A percentile compares a stretch with the other conserved stretches of the same genome.
Conservation (phyloP, 2,329 filamentous ascomycete genomes). For the Aspergillus transmontanensis region DNA sequence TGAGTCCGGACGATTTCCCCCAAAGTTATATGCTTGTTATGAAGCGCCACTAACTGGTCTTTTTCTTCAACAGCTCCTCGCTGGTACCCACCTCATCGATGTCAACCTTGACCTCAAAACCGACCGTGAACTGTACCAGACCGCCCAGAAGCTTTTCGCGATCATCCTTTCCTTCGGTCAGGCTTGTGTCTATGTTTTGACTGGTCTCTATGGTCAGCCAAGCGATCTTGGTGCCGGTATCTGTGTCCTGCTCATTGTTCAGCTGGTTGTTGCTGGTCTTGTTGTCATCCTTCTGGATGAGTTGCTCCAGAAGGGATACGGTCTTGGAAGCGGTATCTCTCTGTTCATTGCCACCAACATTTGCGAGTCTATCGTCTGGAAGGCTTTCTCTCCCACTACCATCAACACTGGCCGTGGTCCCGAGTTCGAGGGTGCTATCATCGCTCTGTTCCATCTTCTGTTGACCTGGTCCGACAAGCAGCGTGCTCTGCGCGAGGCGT, state of each 20-base stretch:
- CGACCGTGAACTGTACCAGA: slow-evolving; percentile 99
- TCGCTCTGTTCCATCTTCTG: slow-evolving; percentile 95
- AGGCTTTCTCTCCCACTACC: slow-evolving; percentile 98
- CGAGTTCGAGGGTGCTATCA: slow-evolving; percentile 98
- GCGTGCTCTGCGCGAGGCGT: slow-evolving; percentile 95
- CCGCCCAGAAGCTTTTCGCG: slow-evolving; percentile 96
- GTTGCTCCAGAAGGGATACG: slow-evolving; percentile 98
- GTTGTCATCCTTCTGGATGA: slow-evolving; percentile 99
- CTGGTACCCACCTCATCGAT: slow-evolving; percentile 98
- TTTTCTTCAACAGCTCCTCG: slow-evolving; percentile 67
- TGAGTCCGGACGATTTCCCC: slow-evolving; percentile 30
- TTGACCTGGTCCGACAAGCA: slow-evolving; percentile 99
- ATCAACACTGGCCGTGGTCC: slow-evolving; percentile 99
- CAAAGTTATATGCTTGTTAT: not conserved
- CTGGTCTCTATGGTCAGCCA: slow-evolving; percentile 94
- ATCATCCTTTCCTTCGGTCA: slow-evolving; percentile 98
- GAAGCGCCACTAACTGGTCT: slow-evolving; percentile 18
- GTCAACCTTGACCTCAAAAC: slow-evolving; percentile 99
- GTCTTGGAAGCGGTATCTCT: slow-evolving; percentile 96
- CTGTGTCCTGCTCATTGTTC: slow-evolving; percentile 96
- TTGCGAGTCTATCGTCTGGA: slow-evolving; percentile 99
- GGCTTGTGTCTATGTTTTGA: slow-evolving; percentile 97
- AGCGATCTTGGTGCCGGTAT: slow-evolving; percentile 96
- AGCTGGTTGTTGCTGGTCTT: slow-evolving; percentile 95
- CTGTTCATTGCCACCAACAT: slow-evolving; percentile 99